Percentiles rank a stretch among this genome's conserved stretches.
Evolutionary conservation across 179 eudicot species (phyloP).

Genomic region (Sideroxylon spinosum): DNA sequence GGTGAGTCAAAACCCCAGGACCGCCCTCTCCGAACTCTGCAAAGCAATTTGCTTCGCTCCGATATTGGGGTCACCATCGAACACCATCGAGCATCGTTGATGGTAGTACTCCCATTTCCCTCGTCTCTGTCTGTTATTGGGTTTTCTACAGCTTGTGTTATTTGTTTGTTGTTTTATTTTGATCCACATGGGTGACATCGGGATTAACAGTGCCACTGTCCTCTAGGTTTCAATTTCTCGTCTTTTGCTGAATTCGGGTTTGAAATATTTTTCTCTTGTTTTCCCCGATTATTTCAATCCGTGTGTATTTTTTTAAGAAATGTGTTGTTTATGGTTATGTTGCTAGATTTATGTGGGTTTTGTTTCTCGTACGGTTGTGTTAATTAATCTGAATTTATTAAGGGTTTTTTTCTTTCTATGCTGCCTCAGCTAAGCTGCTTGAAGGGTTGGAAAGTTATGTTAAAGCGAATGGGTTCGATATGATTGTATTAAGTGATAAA

Average conservation of each 20-base stretch:
- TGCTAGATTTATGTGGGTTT: background rate
- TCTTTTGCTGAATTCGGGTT: too few species aligned
- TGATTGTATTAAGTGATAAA: background rate
- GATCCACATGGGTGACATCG: too few species aligned
- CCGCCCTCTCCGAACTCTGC: background rate
- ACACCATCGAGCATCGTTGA: background rate
- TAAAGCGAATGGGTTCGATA: background rate
- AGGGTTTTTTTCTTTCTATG: background rate
- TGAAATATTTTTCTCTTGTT: too few species aligned
- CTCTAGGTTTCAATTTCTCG: too few species aligned
- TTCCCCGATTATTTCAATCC: too few species aligned
- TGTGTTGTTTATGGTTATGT: background rate
- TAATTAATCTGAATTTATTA: background rate
- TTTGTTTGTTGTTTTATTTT: too few species aligned
- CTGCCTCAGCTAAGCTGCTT: too few species aligned
- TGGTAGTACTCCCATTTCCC: background rate
- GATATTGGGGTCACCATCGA: background rate
- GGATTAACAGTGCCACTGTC: too few species aligned
- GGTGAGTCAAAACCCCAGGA: too few species aligned
- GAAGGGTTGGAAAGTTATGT: background rate
- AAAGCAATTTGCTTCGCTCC: background rate
- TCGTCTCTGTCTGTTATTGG: background rate
- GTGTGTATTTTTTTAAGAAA: background rate
- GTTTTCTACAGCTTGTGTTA: too few species aligned
- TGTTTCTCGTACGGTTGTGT: background rate